Percentiles rank a stretch among this genome's conserved stretches.
phyloP scores from a whole-genome alignment of 106 monocot genomes.

The Allium sativum region DNA sequence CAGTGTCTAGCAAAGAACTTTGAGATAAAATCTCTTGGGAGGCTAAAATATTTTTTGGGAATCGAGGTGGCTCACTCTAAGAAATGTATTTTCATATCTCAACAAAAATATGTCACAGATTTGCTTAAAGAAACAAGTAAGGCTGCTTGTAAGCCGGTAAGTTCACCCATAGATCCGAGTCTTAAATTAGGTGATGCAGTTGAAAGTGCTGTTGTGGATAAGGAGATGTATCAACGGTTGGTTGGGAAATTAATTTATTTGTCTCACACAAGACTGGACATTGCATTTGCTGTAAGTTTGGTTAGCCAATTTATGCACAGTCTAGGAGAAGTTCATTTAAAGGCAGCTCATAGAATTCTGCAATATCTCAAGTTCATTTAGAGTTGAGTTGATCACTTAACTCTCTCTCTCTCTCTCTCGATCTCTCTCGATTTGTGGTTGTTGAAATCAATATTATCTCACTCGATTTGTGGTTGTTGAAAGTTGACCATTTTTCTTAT shows the following conservation, averaged over 20 bases:
- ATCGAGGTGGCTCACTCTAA: not conserved
- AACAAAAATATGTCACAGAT: conserved; percentile 5
- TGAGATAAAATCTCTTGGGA: not conserved
- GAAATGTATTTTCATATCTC: not conserved
- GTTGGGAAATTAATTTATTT: not conserved
- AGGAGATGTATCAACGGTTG: not conserved
- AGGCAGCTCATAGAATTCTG: too few relatives aligned
- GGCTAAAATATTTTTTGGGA: not conserved
- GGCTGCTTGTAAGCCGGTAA: not conserved
- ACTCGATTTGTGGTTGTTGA: too few relatives aligned
- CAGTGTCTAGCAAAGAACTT: not conserved
- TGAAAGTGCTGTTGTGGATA: not conserved
- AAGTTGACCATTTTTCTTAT: too few relatives aligned
- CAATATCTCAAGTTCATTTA: too few relatives aligned
- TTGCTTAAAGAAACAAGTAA: not conserved
- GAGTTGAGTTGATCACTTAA: too few relatives aligned
- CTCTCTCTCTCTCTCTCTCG: too few relatives aligned
- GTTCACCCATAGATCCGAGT: not conserved
- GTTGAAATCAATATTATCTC: too few relatives aligned
- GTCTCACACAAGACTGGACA: not conserved
- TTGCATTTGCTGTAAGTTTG: not conserved
- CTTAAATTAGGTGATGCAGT: not conserved
- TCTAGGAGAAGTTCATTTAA: not conserved
- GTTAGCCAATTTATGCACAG: not conserved
- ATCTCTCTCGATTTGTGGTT: too few relatives aligned